Conservation (phyloP, 225 moss, liverwort and hornwort genomes). For the Thuidium tamariscinum region DNA sequence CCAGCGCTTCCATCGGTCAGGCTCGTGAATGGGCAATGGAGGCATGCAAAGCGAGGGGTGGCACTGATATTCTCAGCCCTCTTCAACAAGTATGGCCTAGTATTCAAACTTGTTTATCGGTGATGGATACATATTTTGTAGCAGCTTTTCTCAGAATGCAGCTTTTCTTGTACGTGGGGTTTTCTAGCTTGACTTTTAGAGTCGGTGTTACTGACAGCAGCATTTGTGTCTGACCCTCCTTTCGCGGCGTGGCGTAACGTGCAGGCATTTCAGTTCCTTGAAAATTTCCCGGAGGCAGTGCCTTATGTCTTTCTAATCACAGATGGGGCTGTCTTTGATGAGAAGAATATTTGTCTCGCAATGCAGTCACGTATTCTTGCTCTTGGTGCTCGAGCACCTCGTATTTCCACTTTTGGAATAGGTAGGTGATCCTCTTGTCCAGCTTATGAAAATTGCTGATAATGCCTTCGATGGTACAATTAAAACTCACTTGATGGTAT, state of each 20-base stretch:
- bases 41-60: constrained; percentile 58
- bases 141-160: background rate
- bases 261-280: constrained; percentile 60
- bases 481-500: background rate
- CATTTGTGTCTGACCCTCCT: background rate
- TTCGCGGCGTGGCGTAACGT: background rate
- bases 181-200: background rate
- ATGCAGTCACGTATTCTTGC: constrained; percentile 39
- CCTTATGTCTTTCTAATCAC: constrained; percentile 68
- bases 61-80: constrained; percentile 60
- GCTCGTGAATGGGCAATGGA: constrained; percentile 56
- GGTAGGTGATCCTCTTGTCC: constrained; percentile 4
- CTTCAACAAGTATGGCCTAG: constrained; percentile 47
- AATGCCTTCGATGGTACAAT: background rate
- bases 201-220: background rate
- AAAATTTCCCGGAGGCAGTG: constrained; percentile 39
- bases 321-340: constrained; percentile 64
- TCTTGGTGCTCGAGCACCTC: constrained; percentile 44
- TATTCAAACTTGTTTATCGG: background rate
- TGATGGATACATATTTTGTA: background rate
- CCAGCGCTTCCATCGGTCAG: constrained; percentile 2
- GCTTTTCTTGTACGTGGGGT: background rate
- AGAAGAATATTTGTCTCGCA: constrained; percentile 46
- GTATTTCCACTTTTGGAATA: constrained; percentile 71
- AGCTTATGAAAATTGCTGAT: background rate